phyloP scores from a whole-genome alignment of 2,329 filamentous ascomycete genomes.

The Fusarium sp. region DNA sequence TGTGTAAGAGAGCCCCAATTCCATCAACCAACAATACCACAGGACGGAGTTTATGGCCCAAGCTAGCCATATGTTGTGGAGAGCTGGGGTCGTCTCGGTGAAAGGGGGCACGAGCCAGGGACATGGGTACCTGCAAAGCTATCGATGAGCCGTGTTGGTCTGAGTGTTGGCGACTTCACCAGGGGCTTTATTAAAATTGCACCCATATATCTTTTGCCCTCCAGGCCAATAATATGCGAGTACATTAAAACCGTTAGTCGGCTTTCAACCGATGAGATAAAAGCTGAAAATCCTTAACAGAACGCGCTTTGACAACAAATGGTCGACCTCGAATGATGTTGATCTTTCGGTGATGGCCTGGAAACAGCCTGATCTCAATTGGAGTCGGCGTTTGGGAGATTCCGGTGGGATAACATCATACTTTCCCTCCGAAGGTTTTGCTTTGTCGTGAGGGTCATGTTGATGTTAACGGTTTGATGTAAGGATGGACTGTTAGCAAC shows the following conservation, averaged over 20 bases:
- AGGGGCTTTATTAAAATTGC: slow-evolving; percentile 34
- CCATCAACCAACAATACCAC: background rate
- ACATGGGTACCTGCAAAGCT: slow-evolving; percentile 9
- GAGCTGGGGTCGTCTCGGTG: slow-evolving; percentile 11
- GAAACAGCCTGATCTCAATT: background rate
- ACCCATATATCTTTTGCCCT: slow-evolving; percentile 6
- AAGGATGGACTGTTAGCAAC: slow-evolving; percentile 10
- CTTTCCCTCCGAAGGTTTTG: background rate
- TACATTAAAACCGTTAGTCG: background rate
- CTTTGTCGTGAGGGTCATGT: background rate
- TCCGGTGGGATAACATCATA: background rate
- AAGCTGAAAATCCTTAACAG: slow-evolving; percentile 9
- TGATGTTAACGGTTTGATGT: slow-evolving; percentile 11
- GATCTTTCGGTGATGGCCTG: background rate
- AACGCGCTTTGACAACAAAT: slow-evolving; percentile 6
- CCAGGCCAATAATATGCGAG: slow-evolving; percentile 23
- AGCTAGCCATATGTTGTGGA: slow-evolving; percentile 8
- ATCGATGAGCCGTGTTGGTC: slow-evolving; percentile 27
- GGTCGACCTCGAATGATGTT: background rate
- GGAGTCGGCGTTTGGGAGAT: background rate
- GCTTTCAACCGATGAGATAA: slow-evolving; percentile 5
- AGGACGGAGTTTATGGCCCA: slow-evolving; percentile 1
- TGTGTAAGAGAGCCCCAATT: background rate
- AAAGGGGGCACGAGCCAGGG: slow-evolving; percentile 34
- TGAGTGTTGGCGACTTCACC: slow-evolving; percentile 4